Evolutionary conservation across 306 rosid genomes (phyloP), one percentile per base, ranked within the genome.

Genomic region (Vigna hirtella): DNA sequence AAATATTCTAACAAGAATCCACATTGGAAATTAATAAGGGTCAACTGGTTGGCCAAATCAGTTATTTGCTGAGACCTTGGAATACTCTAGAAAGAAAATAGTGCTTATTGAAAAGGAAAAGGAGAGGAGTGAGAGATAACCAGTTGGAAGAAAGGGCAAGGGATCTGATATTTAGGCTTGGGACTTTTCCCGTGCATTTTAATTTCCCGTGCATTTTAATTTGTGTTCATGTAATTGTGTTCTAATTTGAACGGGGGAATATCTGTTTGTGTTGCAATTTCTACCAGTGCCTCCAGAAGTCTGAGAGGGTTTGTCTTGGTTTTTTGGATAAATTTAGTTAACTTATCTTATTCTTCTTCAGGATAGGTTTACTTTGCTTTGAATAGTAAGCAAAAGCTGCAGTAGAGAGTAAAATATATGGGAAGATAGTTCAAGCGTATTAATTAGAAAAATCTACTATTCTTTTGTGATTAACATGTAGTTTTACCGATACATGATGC

Each of bases 331-430:
- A 3, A 6, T 28, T 68, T 68, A 45, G 42, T 30, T 8, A 12
- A 16, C 42, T 30, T 43, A 16, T n/a, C 10, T 2, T 28, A 18
- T 48, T 55, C 5, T 68, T 43, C 24, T 45, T 18, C 18, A 42
- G 34, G 43, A 5, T 16, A 14, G 22, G 8, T 40, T 10, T 38
- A 48, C 3, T 1, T 51, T 57, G 56, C 11, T n/a, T 57, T 75
- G 61, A 26, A 11, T 50, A 69, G 26, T 36, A 15, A 53, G 48
- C 57, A 30, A 32, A 62, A 77, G 40, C 79, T 71, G 22, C 45
- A 69, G 9, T 61, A 11, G 22, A 11, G 22, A 18, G 32, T 30
- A 32, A 36, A 13, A 6, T 45, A 43, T 13, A 32, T 55, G 56
- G 11, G 45, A 16, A 10, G 65, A 18, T 40, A 70, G 34, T 42